Conservation (phyloP, 2,329 filamentous ascomycete species). For the Ascocoryne sarcoides region DNA sequence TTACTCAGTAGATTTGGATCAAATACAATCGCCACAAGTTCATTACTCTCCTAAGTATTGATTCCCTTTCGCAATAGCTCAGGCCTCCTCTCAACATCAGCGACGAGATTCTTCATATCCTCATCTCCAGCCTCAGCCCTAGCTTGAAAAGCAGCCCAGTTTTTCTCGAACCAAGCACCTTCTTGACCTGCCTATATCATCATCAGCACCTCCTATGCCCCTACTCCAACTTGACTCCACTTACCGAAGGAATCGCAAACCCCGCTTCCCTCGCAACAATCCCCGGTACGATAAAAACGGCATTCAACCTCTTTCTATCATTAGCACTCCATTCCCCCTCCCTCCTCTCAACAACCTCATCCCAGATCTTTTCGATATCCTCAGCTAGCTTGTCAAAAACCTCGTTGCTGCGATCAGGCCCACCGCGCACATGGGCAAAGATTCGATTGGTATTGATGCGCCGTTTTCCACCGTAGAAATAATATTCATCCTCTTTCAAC, state of each 20-base stretch:
- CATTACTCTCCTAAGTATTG: too few species aligned
- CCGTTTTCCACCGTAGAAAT: conserved; percentile 6
- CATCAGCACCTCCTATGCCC: not conserved
- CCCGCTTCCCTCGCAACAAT: conserved; percentile 10
- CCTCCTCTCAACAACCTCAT: conserved; percentile 5
- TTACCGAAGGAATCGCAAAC: conserved; percentile 7
- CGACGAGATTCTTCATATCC: conserved; percentile 8
- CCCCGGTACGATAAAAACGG: conserved; percentile 9
- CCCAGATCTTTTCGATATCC: conserved; percentile 9
- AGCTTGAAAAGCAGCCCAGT: conserved; percentile 5
- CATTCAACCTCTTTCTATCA: conserved; percentile 6
- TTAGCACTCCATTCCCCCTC: not conserved
- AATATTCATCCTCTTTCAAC: not conserved
- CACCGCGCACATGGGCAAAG: conserved; percentile 9
- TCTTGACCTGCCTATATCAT: conserved; percentile 9
- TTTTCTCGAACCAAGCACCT: conserved; percentile 7
- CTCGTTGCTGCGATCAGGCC: conserved; percentile 2
- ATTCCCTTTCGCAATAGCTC: not conserved
- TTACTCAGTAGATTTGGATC: too few species aligned
- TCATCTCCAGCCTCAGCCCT: conserved; percentile 10
- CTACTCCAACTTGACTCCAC: not conserved
- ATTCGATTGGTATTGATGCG: conserved; percentile 3
- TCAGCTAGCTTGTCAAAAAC: conserved; percentile 7
- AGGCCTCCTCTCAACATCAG: conserved; percentile 4
- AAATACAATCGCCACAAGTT: too few species aligned